These are phyloP conservation scores for Arabidopsis lyrata DNA, from an alignment of 441 rosid species.

Conservation along the genomic window DNA sequence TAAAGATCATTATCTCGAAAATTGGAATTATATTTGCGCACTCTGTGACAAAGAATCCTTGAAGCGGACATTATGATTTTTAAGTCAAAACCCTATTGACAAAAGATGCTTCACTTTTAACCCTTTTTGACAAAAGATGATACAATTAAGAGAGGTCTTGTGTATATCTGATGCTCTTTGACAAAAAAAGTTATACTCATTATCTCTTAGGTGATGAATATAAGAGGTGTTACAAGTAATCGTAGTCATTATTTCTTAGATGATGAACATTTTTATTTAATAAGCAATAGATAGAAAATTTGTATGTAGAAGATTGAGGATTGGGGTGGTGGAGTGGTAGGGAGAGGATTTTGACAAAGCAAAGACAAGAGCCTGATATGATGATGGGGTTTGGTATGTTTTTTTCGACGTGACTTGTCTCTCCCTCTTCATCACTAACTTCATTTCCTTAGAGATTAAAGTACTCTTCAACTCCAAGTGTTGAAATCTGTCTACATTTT, in stretches of 20 bases:
- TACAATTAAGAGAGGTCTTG: neutral
- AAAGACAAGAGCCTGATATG: constrained; percentile 58
- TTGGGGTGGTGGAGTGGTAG: constrained; percentile 1
- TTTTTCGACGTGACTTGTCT: constrained; percentile 74
- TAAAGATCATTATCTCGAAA: neutral
- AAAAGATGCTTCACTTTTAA: neutral
- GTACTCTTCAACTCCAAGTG: constrained; percentile 24
- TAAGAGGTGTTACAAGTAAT: neutral
- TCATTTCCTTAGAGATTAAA: neutral
- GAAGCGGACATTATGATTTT: neutral
- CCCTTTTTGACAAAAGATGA: neutral
- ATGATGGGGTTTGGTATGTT: constrained; percentile 60
- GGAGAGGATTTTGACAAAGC: constrained; percentile 64
- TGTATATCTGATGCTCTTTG: too few species aligned
- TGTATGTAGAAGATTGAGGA: constrained; percentile 38
- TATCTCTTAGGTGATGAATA: neutral
- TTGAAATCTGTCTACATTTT: neutral
- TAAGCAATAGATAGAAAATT: neutral
- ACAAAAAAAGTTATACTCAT: neutral
- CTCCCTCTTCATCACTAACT: constrained; percentile 54
- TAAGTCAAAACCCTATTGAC: neutral
- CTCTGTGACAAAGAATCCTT: neutral
- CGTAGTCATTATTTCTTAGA: neutral
- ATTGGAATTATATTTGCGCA: neutral
- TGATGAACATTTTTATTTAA: neutral